These are phyloP conservation scores for Aspergillus felis DNA, from an alignment of 2,329 filamentous ascomycete species.

Conservation along the genomic window DNA sequence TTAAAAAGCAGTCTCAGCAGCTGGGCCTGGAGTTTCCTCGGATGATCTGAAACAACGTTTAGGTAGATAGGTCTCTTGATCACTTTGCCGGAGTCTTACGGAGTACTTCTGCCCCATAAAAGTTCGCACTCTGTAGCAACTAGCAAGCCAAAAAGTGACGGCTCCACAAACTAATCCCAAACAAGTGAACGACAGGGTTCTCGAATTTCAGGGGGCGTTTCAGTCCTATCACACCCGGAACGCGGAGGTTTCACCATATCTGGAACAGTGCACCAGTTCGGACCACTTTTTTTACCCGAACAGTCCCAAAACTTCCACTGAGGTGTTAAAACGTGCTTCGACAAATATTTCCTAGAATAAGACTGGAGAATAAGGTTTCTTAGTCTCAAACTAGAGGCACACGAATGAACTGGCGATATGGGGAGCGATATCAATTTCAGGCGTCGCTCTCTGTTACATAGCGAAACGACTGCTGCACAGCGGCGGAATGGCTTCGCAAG, in stretches of 20 bases:
- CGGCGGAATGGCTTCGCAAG: neutral
- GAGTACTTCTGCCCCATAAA: neutral
- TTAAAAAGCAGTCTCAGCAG: neutral
- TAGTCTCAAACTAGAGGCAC: conserved; percentile 7
- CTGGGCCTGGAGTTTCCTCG: neutral
- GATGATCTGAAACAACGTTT: neutral
- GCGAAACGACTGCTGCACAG: neutral
- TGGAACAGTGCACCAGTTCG: conserved; percentile 13
- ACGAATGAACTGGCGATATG: conserved; percentile 4
- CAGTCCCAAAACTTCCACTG: conserved; percentile 1
- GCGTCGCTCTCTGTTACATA: neutral
- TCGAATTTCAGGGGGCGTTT: conserved; percentile 7
- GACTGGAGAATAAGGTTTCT: conserved; percentile 13
- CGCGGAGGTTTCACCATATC: conserved; percentile 20
- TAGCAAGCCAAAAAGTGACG: neutral
- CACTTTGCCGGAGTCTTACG: neutral
- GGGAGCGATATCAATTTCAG: neutral
- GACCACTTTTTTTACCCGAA: neutral
- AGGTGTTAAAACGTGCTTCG: conserved; percentile 13
- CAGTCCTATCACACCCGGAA: conserved; percentile 13
- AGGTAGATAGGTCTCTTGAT: neutral
- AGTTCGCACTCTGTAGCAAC: neutral
- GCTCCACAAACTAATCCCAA: neutral
- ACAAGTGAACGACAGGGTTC: conserved; percentile 2
- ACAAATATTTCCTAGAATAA: conserved; percentile 4